These are phyloP conservation scores for Trichoderma gracile DNA, from an alignment of 2,329 filamentous ascomycete genomes.

Conservation along the genomic window DNA sequence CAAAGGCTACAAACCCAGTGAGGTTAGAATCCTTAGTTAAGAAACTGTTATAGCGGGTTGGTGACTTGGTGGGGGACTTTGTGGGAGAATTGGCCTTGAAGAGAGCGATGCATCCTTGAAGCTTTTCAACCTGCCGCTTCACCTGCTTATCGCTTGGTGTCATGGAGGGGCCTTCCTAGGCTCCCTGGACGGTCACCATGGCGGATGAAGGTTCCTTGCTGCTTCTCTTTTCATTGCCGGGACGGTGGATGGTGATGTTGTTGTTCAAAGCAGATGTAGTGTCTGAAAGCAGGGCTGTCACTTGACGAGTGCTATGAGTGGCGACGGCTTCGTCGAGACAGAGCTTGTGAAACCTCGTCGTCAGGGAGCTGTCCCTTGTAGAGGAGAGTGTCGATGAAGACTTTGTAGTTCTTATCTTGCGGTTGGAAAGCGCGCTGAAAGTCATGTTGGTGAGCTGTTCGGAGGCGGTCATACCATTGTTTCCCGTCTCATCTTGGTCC, in stretches of 20 bases:
- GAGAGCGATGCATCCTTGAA: constrained; percentile 39
- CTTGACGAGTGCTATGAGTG: constrained; percentile 46
- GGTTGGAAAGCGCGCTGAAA: constrained; percentile 29
- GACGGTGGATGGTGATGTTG: constrained; percentile 35
- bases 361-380: constrained; percentile 49
- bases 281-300: constrained; percentile 40
- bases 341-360: constrained; percentile 42
- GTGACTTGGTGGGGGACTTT: constrained; percentile 43
- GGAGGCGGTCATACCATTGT: constrained; percentile 40
- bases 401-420: constrained; percentile 34
- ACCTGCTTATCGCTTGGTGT: constrained; percentile 39
- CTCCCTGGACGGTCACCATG: constrained; percentile 30
- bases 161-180: constrained; percentile 39
- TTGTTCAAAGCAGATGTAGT: constrained; percentile 30
- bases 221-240: constrained; percentile 31
- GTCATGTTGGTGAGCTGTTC: constrained; percentile 24
- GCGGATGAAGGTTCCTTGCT: constrained; percentile 15
- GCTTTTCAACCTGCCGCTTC: constrained; percentile 36
- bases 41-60: constrained; percentile 53
- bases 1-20: constrained; percentile 67
- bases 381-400: constrained; percentile 34
- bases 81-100: constrained; percentile 36
- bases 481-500: constrained; percentile 39
- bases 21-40: constrained; percentile 75
- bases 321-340: constrained; percentile 42